A percentile compares a stretch with the other conserved stretches of the same genome.
Evolutionary conservation across 2,329 filamentous ascomycete species (phyloP).

Genomic region (Dothistroma pini): DNA sequence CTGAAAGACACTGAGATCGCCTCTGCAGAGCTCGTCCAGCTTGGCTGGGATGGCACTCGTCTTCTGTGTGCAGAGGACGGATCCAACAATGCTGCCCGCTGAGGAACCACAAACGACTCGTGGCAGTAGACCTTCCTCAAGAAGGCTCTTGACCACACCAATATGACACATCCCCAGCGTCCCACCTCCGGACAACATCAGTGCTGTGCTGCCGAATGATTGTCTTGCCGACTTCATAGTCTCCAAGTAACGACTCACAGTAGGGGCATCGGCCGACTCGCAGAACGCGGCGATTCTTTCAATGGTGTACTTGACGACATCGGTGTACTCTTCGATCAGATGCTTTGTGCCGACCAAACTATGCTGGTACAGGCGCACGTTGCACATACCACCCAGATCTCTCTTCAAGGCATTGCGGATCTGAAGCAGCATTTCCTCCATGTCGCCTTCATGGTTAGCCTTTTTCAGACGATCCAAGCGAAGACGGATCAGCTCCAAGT

Average conservation of each 20-base stretch:
- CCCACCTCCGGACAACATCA: conserved; percentile 26
- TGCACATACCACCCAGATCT: conserved; percentile 25
- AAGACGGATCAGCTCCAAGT: conserved; percentile 16
- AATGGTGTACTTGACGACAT: conserved; percentile 26
- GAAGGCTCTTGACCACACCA: conserved; percentile 22
- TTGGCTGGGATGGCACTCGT: conserved; percentile 16
- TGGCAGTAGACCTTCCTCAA: conserved; percentile 19
- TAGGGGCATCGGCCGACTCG: conserved; percentile 11
- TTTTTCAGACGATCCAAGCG: conserved; percentile 21
- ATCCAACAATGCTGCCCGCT: conserved; percentile 25
- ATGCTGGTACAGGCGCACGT: conserved; percentile 22
- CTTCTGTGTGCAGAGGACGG: conserved; percentile 25
- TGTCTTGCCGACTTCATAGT: conserved; percentile 20
- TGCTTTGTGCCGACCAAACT: conserved; percentile 21
- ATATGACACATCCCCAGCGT: conserved; percentile 27
- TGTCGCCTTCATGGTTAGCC: conserved; percentile 17
- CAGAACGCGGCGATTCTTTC: conserved; percentile 21
- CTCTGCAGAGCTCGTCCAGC: conserved; percentile 20
- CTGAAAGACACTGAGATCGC: conserved; percentile 24
- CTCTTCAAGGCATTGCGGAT: conserved; percentile 22
- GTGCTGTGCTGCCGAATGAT: conserved; percentile 23
- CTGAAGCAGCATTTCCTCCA: conserved; percentile 20
- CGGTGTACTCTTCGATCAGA: conserved; percentile 25
- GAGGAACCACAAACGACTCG: conserved; percentile 25
- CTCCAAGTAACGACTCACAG: conserved; percentile 14